Evolutionary conservation across 2,329 filamentous ascomycete genomes (phyloP).

Genomic region (Periconia digitata): DNA sequence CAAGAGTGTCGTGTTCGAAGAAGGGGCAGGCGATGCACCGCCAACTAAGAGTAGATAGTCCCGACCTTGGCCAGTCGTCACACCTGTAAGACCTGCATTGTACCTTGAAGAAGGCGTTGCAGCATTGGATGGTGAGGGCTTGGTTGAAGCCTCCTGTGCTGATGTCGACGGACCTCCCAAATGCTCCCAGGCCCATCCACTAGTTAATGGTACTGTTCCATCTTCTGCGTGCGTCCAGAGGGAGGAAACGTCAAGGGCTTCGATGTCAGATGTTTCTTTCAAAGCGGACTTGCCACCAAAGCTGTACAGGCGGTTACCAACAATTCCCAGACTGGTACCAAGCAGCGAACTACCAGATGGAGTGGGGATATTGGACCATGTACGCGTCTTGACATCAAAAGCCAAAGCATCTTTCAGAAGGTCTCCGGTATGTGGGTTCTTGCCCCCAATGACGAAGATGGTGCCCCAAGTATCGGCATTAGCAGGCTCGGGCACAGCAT

Average conservation of each 20-base stretch:
- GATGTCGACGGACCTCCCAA: conserved; percentile 8
- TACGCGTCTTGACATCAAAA: conserved; percentile 52
- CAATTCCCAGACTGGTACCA: conserved; percentile 48
- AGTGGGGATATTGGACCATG: conserved; percentile 54
- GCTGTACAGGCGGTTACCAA: conserved; percentile 50
- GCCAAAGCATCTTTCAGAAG: conserved; percentile 52
- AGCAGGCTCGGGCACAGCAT: conserved; percentile 45
- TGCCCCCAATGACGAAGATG: conserved; percentile 55
- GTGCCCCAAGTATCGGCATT: conserved; percentile 49
- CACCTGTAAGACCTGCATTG: conserved; percentile 48
- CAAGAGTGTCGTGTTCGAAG: conserved; percentile 25
- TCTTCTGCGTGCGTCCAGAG: conserved; percentile 40
- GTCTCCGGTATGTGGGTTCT: conserved; percentile 17
- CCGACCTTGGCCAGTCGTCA: conserved; percentile 56
- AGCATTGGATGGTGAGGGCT: conserved; percentile 26
- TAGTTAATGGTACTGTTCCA: conserved; percentile 36
- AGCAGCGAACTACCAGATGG: conserved; percentile 42
- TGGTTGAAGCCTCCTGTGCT: conserved; percentile 9
- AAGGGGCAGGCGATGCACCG: conserved; percentile 36
- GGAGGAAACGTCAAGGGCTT: conserved; percentile 36
- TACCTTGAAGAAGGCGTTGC: conserved; percentile 36
- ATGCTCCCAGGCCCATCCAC: conserved; percentile 28
- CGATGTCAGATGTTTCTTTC: conserved; percentile 18
- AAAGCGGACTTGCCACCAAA: conserved; percentile 41
- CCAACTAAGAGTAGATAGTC: conserved; percentile 56